Evolutionary conservation across 2,329 filamentous ascomycete species (phyloP).

Genomic region (Diplodia sapinea): DNA sequence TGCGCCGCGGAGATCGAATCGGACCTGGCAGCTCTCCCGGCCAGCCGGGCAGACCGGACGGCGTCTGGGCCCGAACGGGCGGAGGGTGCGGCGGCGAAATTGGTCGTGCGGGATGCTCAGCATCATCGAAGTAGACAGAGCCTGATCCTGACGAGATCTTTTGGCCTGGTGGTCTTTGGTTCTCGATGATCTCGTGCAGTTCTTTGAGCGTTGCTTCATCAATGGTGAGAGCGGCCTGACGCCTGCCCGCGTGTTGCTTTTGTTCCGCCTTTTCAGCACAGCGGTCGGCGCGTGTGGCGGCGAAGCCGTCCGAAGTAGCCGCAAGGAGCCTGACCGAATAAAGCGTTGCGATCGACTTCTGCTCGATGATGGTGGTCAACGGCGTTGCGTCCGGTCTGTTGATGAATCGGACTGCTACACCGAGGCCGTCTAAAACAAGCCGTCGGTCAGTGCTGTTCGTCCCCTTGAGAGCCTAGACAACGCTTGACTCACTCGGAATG

Average conservation of each 20-base stretch:
- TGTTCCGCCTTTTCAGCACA: slow-evolving; percentile 4
- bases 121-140: slow-evolving; percentile 22
- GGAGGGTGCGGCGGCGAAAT: slow-evolving; percentile 29
- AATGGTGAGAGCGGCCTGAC: slow-evolving; percentile 21
- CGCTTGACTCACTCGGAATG: slow-evolving; percentile 25
- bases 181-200: slow-evolving; percentile 29
- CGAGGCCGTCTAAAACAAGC: slow-evolving; percentile 23
- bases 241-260: slow-evolving; percentile 21
- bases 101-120: slow-evolving; percentile 1
- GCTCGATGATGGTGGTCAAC: slow-evolving; percentile 54
- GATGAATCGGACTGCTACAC: slow-evolving; percentile 35
- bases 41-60: slow-evolving; percentile 30
- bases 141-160: slow-evolving; percentile 5
- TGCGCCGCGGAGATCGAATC: slow-evolving; percentile 18
- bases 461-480: not conserved
- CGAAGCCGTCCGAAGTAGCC: not conserved
- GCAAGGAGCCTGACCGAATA: slow-evolving; percentile 36
- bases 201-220: slow-evolving; percentile 30
- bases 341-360: slow-evolving; percentile 50
- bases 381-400: slow-evolving; percentile 45
- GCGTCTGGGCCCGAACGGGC: slow-evolving; percentile 23
- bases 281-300: not conserved
- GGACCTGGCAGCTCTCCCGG: slow-evolving; percentile 27
- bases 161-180: slow-evolving; percentile 1
- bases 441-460: not conserved